These are phyloP conservation scores for Alternaria postmessia DNA, from an alignment of 2,329 filamentous ascomycete genomes.

Conservation along the genomic window DNA sequence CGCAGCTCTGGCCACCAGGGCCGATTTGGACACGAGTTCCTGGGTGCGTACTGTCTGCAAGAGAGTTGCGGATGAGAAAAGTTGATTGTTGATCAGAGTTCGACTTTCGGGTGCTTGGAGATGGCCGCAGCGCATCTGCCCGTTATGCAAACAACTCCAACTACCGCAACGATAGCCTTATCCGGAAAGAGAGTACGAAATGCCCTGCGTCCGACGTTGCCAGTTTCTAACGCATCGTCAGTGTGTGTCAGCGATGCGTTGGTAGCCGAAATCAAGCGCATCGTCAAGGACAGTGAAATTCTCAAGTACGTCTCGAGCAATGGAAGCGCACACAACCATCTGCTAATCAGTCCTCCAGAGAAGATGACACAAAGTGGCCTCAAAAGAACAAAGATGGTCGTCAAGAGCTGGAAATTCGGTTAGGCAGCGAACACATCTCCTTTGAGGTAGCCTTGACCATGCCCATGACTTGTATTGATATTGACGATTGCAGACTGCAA, in stretches of 20 bases:
- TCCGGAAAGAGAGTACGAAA: conserved; percentile 95
- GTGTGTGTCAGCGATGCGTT: conserved; percentile 95
- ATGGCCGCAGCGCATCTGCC: conserved; percentile 90
- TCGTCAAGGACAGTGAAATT: conserved; percentile 97
- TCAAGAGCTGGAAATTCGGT: conserved; percentile 92
- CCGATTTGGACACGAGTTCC: conserved; percentile 96
- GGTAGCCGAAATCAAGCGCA: conserved; percentile 93
- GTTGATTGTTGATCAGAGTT: conserved; percentile 72
- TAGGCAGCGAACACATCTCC: conserved; percentile 95
- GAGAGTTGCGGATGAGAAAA: neutral
- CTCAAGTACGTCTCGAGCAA: conserved; percentile 73
- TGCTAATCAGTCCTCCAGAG: conserved; percentile 63
- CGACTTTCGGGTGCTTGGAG: conserved; percentile 90
- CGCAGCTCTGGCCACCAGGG: conserved; percentile 94
- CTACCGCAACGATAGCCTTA: conserved; percentile 97
- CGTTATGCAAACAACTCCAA: conserved; percentile 99
- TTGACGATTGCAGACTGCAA: conserved; percentile 76
- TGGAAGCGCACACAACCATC: neutral
- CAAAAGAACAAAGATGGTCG: conserved; percentile 99
- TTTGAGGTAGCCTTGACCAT: conserved; percentile 75
- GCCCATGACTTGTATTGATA: neutral
- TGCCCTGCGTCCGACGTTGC: neutral
- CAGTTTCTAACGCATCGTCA: conserved; percentile 50
- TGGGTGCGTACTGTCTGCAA: conserved; percentile 67
- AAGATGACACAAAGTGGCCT: conserved; percentile 98